These are phyloP conservation scores for Amylocystis lapponica DNA, from an alignment of 768 basidiomycete genomes.

Conservation along the genomic window DNA sequence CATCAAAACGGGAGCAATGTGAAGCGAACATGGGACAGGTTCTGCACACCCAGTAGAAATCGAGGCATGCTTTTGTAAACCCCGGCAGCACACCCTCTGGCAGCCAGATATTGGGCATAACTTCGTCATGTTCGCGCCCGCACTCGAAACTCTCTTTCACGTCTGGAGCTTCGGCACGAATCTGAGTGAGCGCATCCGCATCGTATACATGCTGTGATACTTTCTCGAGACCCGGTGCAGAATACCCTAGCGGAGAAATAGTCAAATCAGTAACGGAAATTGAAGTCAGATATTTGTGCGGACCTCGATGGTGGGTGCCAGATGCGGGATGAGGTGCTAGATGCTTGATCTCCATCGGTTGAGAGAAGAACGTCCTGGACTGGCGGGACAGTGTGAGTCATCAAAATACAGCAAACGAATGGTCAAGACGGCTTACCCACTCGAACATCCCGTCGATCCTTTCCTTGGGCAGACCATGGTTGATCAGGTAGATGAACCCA, in stretches of 20 bases:
- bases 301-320: constrained; percentile 30
- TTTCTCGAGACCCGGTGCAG: constrained; percentile 27
- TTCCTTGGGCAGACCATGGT: constrained; percentile 30
- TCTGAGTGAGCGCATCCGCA: constrained; percentile 20
- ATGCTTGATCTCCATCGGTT: constrained; percentile 24
- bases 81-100: constrained; percentile 46
- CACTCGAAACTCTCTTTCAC: constrained; percentile 52
- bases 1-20: too few relatives aligned
- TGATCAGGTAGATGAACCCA: constrained; percentile 18
- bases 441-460: constrained; percentile 27
- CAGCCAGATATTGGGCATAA: constrained; percentile 54
- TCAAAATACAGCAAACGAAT: background rate
- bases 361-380: constrained; percentile 28
- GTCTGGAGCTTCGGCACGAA: constrained; percentile 29
- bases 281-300: background rate
- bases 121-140: constrained; percentile 40
- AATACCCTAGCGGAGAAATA: constrained; percentile 21
- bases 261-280: background rate
- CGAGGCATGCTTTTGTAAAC: constrained; percentile 45
- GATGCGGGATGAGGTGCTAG: constrained; percentile 31
- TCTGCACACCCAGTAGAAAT: constrained; percentile 38
- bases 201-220: constrained; percentile 29
- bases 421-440: constrained; percentile 19
- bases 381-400: constrained; percentile 2
- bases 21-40: too few relatives aligned